Evolutionary conservation across 2,329 filamentous ascomycete genomes (phyloP).

Genomic region (Aplosporella prunicola): DNA sequence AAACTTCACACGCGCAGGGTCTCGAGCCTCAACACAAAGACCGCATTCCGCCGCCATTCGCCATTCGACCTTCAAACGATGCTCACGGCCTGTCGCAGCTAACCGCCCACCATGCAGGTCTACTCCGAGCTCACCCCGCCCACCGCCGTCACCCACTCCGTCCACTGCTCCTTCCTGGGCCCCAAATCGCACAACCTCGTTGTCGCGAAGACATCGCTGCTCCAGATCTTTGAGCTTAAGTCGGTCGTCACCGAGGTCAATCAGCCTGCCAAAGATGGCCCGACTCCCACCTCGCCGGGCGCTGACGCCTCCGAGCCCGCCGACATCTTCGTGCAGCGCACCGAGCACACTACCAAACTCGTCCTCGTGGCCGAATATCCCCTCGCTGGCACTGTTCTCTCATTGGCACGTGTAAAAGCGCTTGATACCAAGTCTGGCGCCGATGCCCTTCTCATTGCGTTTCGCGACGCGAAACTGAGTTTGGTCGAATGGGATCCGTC

Average conservation of each 20-base stretch:
- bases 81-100: slow-evolving; percentile 1
- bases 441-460: slow-evolving; percentile 72
- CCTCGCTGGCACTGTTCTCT: slow-evolving; percentile 75
- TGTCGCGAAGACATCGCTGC: slow-evolving; percentile 82
- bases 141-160: slow-evolving; percentile 83
- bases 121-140: slow-evolving; percentile 93
- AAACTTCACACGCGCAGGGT: too few species aligned
- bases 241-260: slow-evolving; percentile 53
- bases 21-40: too few species aligned
- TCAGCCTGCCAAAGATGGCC: slow-evolving; percentile 18
- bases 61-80: slow-evolving; percentile 5
- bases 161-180: slow-evolving; percentile 68
- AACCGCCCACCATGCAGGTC: slow-evolving; percentile 65
- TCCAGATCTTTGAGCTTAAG: slow-evolving; percentile 80
- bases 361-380: slow-evolving; percentile 77
- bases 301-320: slow-evolving; percentile 27
- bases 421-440: slow-evolving; percentile 67
- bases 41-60: neutral
- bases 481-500: slow-evolving; percentile 89
- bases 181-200: slow-evolving; percentile 72
- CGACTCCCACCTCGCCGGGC: slow-evolving; percentile 43
- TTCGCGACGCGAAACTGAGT: slow-evolving; percentile 86
- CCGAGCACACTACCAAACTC: slow-evolving; percentile 62
- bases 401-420: slow-evolving; percentile 67
- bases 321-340: slow-evolving; percentile 39